These are phyloP conservation scores for Candida jianshihensis DNA, from an alignment of 805 yeast species.

Conservation along the genomic window DNA sequence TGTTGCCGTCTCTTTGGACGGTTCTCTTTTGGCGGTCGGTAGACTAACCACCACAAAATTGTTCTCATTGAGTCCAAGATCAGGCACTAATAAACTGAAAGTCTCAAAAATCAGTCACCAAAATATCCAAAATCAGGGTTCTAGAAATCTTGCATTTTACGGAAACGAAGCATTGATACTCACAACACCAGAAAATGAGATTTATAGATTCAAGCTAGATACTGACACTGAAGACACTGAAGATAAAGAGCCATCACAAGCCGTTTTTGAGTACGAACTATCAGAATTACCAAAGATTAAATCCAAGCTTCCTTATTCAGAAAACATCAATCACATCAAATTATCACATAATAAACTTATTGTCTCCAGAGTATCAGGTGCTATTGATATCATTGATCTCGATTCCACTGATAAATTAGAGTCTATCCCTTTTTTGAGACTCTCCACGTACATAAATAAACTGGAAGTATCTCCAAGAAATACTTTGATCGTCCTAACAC, in stretches of 20 bases:
- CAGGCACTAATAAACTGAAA: constrained; percentile 28
- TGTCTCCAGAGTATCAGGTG: constrained; percentile 58
- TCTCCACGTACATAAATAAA: constrained; percentile 55
- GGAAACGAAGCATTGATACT: constrained; percentile 40
- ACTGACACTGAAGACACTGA: constrained; percentile 18
- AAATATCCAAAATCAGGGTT: constrained; percentile 39
- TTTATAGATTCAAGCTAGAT: constrained; percentile 32
- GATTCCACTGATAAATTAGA: constrained; percentile 19
- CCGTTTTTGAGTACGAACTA: constrained; percentile 29
- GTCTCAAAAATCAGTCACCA: constrained; percentile 46
- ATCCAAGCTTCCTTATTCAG: constrained; percentile 37
- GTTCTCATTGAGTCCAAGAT: constrained; percentile 47
- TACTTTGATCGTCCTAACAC: constrained; percentile 58
- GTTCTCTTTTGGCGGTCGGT: constrained; percentile 62
- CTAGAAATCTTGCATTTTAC: constrained; percentile 45
- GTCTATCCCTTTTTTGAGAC: constrained; percentile 44
- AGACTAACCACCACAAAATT: constrained; percentile 62
- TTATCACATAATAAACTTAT: constrained; percentile 43
- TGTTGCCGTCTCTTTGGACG: constrained; percentile 60
- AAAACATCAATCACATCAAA: constrained; percentile 46
- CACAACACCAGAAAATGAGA: constrained; percentile 56
- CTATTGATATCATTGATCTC: constrained; percentile 44
- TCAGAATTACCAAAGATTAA: constrained; percentile 29
- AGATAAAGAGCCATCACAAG: constrained; percentile 5
- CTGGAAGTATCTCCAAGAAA: constrained; percentile 44